phyloP scores from a whole-genome alignment of 2,329 filamentous ascomycete genomes.

The Acrodontium crateriforme region DNA sequence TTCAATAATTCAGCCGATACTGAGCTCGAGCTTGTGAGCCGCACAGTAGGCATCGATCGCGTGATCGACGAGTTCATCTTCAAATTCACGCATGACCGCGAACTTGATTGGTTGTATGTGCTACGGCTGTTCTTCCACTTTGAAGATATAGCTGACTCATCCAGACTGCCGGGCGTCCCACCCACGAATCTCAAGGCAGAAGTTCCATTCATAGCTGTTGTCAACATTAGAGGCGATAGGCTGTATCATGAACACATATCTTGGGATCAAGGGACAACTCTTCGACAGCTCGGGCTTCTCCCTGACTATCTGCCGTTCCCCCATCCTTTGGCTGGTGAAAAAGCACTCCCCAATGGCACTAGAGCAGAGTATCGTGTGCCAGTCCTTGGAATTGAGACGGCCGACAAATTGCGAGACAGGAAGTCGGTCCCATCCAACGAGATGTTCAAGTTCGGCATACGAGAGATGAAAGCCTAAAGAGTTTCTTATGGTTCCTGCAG shows the following conservation, averaged over 20 bases:
- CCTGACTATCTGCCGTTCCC: conserved; percentile 53
- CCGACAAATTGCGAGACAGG: conserved; percentile 38
- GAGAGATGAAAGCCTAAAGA: conserved; percentile 2
- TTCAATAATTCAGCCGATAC: conserved; percentile 58
- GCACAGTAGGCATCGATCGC: conserved; percentile 58
- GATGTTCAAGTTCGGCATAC: conserved; percentile 33
- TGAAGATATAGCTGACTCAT: too few species aligned
- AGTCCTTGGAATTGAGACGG: conserved; percentile 42
- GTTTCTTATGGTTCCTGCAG: too few species aligned
- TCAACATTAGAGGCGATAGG: conserved; percentile 54
- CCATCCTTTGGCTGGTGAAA: conserved; percentile 20
- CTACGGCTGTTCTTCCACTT: neutral
- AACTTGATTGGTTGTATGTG: conserved; percentile 58
- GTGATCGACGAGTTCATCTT: conserved; percentile 60
- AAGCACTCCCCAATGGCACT: conserved; percentile 21
- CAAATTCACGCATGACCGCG: conserved; percentile 46
- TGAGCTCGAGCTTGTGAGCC: conserved; percentile 52
- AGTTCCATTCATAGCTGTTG: conserved; percentile 51
- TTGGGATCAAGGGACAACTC: conserved; percentile 53
- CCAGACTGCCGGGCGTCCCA: conserved; percentile 43
- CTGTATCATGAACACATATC: conserved; percentile 58
- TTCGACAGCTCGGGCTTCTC: conserved; percentile 48
- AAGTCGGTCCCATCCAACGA: conserved; percentile 38
- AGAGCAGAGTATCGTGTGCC: conserved; percentile 48
- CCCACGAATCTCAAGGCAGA: conserved; percentile 40